A percentile compares a stretch with the other conserved stretches of the same genome.
Conservation (phyloP, 306 rosid genomes). For the Quercus berberidifolia region DNA sequence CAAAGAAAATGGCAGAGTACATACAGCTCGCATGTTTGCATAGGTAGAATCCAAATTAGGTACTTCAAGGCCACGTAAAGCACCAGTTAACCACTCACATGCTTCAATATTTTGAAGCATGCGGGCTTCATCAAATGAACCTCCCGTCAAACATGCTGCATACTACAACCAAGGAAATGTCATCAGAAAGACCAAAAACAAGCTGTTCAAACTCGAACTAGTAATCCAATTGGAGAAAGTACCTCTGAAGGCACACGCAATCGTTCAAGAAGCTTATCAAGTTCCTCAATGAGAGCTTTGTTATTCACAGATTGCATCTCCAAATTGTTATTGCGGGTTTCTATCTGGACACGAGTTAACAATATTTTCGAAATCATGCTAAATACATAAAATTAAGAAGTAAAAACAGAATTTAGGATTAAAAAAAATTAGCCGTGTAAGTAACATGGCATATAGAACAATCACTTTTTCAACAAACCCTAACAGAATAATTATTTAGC, state of each 20-base stretch:
- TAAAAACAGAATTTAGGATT: not conserved
- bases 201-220: slow-evolving; percentile 21
- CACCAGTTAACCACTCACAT: slow-evolving; percentile 82
- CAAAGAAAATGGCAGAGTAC: slow-evolving; percentile 31
- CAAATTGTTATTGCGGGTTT: slow-evolving; percentile 87
- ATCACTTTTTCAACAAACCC: not conserved
- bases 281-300: slow-evolving; percentile 73
- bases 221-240: slow-evolving; percentile 5
- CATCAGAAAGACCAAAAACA: slow-evolving; percentile 25
- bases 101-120: slow-evolving; percentile 85
- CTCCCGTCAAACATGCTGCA: slow-evolving; percentile 80
- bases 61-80: slow-evolving; percentile 62
- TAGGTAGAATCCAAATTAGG: slow-evolving; percentile 66
- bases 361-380: not conserved
- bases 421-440: not conserved
- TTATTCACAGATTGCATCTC: slow-evolving; percentile 89
- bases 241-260: slow-evolving; percentile 90
- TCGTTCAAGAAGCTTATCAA: slow-evolving; percentile 78
- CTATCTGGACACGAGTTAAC: slow-evolving; percentile 65
- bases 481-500: not conserved
- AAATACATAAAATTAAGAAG: not conserved
- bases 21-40: slow-evolving; percentile 83
- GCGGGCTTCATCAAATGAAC: slow-evolving; percentile 67
- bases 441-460: not conserved
- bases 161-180: slow-evolving; percentile 53